phyloP scores from a whole-genome alignment of 164 flowering plant species.

The Amborella trichopoda region DNA sequence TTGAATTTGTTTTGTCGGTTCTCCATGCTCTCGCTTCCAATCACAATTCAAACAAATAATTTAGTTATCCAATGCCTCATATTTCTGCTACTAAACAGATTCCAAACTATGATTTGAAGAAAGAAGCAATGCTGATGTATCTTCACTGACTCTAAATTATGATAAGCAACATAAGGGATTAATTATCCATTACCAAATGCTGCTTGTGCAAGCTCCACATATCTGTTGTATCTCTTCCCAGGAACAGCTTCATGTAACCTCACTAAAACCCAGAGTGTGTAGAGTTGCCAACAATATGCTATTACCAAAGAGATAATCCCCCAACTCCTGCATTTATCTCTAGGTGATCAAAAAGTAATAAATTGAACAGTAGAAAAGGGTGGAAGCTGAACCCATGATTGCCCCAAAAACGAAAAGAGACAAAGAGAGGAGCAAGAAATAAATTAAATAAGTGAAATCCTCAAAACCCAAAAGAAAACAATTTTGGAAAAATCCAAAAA shows the following conservation, averaged over 20 bases:
- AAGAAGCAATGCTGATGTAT: no score
- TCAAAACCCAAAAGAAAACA: not conserved
- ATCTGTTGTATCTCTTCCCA: conserved; percentile 94
- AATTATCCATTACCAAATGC: conserved; percentile 66
- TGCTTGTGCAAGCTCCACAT: conserved; percentile 96
- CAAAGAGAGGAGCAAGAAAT: not conserved
- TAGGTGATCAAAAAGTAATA: not conserved
- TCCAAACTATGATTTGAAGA: no score
- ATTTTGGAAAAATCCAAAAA: not conserved
- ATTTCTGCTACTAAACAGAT: no score
- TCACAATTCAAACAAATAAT: no score
- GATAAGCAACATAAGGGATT: not conserved
- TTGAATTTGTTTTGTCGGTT: no score
- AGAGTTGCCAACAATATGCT: conserved; percentile 93
- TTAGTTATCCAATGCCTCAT: no score
- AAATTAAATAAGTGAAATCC: not conserved
- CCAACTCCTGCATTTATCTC: conserved; percentile 70
- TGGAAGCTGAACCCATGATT: not conserved
- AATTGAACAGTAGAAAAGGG: not conserved
- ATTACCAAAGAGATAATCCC: conserved; percentile 81
- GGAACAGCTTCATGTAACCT: conserved; percentile 98
- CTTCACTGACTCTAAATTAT: not conserved
- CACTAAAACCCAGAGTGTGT: conserved; percentile 89
- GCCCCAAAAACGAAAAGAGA: not conserved
- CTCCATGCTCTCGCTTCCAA: no score